Evolutionary conservation across 495 filamentous ascomycete species (phyloP).

Genomic region (Aspergillus mulundensis): DNA sequence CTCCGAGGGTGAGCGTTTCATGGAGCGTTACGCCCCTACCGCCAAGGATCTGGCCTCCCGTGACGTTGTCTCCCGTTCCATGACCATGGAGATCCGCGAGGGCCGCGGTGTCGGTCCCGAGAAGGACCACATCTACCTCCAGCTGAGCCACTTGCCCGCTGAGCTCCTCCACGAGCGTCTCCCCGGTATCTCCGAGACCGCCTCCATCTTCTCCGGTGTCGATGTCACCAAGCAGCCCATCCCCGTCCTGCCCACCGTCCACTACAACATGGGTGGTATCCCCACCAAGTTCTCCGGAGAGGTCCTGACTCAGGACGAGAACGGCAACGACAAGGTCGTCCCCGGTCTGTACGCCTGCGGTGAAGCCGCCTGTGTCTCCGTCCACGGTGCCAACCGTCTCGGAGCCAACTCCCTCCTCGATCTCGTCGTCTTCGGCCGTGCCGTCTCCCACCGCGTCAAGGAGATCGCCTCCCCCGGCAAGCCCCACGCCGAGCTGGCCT

Average conservation of each 20-base stretch:
- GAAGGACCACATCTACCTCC: slow-evolving; percentile 96
- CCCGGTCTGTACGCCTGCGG: slow-evolving; percentile 94
- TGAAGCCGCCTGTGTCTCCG: slow-evolving; percentile 95
- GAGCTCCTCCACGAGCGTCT: slow-evolving; percentile 93
- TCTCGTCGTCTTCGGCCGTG: slow-evolving; percentile 93
- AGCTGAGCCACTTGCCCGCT: slow-evolving; percentile 87
- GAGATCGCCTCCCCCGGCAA: slow-evolving; percentile 80
- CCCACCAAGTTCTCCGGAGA: slow-evolving; percentile 96
- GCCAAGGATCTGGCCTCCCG: slow-evolving; percentile 93
- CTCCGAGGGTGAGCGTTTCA: slow-evolving; percentile 95
- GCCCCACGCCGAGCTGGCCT: slow-evolving; percentile 67
- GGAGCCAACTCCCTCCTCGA: slow-evolving; percentile 97
- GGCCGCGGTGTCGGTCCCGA: slow-evolving; percentile 93
- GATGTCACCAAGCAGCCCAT: slow-evolving; percentile 96
- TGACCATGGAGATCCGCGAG: slow-evolving; percentile 96
- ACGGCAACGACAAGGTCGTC: slow-evolving; percentile 86
- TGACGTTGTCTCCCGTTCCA: slow-evolving; percentile 93
- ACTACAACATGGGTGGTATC: slow-evolving; percentile 99
- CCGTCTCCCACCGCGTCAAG: slow-evolving; percentile 91
- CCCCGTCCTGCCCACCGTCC: slow-evolving; percentile 92
- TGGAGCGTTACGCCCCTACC: slow-evolving; percentile 96
- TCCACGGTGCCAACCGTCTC: slow-evolving; percentile 95
- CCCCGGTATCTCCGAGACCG: slow-evolving; percentile 96
- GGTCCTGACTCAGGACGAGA: slow-evolving; percentile 78
- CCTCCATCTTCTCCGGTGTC: slow-evolving; percentile 92